Evolutionary conservation across 352 stramenopile genomes (phyloP).

Genomic region (Salisapilia sapeloensis): DNA sequence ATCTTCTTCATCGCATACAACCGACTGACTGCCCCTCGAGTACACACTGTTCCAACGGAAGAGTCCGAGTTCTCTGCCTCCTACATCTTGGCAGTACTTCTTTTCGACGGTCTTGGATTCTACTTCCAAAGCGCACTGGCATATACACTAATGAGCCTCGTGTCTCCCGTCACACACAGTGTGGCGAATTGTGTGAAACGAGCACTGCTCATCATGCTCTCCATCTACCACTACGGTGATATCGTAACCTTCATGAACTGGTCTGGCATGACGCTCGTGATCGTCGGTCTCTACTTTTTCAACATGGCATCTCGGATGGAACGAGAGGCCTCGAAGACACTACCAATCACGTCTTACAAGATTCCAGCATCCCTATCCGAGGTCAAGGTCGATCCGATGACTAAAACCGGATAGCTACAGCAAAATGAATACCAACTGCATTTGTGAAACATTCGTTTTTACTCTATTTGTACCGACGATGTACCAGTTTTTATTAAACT

Average conservation of each 20-base stretch:
- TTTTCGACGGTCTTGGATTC: slow-evolving; percentile 65
- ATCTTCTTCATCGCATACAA: slow-evolving; percentile 61
- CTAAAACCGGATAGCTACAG: background rate
- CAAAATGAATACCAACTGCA: too few species aligned
- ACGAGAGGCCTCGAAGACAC: slow-evolving; percentile 12
- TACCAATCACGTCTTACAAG: slow-evolving; percentile 3
- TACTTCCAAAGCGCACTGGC: slow-evolving; percentile 83
- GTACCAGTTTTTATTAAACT: too few species aligned
- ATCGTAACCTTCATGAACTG: slow-evolving; percentile 66
- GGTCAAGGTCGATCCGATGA: background rate
- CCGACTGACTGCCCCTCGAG: slow-evolving; percentile 20
- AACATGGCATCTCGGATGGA: slow-evolving; percentile 55
- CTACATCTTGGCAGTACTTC: slow-evolving; percentile 34
- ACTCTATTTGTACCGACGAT: too few species aligned
- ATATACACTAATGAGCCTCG: slow-evolving; percentile 83
- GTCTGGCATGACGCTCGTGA: slow-evolving; percentile 75
- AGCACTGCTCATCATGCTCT: slow-evolving; percentile 79
- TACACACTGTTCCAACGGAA: slow-evolving; percentile 5
- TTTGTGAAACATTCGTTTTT: too few species aligned
- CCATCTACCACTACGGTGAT: slow-evolving; percentile 83
- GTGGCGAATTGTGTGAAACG: slow-evolving; percentile 86
- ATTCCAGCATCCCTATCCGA: background rate
- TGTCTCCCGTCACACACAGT: slow-evolving; percentile 82
- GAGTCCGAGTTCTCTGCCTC: slow-evolving; percentile 13
- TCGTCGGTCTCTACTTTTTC: slow-evolving; percentile 81